phyloP scores from a whole-genome alignment of 2,329 filamentous ascomycete species.

The Diaporthe vexans region DNA sequence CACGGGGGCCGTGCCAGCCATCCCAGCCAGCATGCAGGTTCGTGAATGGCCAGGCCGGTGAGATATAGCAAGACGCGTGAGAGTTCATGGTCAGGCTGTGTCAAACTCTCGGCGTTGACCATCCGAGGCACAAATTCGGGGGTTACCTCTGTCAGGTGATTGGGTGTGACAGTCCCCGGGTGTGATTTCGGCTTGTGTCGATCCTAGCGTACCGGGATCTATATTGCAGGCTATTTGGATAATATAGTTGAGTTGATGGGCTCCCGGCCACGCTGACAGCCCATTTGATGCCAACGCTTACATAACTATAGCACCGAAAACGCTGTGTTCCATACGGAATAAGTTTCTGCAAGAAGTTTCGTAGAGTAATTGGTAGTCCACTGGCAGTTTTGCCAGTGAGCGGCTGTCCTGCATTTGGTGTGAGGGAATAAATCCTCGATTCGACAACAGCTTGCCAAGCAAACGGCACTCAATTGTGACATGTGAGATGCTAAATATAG shows the following conservation, averaged over 20 bases:
- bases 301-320: background rate
- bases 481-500: background rate
- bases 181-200: slow-evolving; percentile 28
- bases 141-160: background rate
- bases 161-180: background rate
- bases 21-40: background rate
- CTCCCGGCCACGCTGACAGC: background rate
- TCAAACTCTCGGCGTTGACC: slow-evolving; percentile 1
- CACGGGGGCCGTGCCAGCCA: slow-evolving; percentile 6
- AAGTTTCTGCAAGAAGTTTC: background rate
- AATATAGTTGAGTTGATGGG: slow-evolving; percentile 20
- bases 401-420: background rate
- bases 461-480: background rate
- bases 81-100: slow-evolving; percentile 6
- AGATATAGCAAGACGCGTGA: background rate
- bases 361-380: background rate
- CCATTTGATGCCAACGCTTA: background rate
- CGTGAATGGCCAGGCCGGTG: background rate
- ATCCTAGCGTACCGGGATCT: slow-evolving; percentile 32
- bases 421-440: too few species aligned
- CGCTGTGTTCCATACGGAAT: background rate
- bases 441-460: background rate
- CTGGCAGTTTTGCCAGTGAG: too few species aligned
- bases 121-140: slow-evolving; percentile 25
- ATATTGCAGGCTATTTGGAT: slow-evolving; percentile 39